A percentile compares a stretch with the other conserved stretches of the same genome.
Conservation (phyloP, 371 early-diverging fungal genomes). For the Sporodiniella umbellata region DNA sequence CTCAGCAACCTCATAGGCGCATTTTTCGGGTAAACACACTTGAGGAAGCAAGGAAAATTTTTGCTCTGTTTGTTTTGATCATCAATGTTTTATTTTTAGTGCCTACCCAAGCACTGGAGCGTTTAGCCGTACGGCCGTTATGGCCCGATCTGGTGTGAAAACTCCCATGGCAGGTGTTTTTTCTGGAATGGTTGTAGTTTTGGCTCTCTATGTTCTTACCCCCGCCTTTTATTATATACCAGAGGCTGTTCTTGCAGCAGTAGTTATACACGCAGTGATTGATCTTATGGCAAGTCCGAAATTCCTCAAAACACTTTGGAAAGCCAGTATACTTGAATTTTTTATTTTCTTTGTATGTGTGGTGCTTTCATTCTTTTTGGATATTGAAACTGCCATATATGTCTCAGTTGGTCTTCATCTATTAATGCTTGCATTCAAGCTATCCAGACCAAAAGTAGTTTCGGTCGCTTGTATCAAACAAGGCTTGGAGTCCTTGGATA, state of each 20-base stretch:
- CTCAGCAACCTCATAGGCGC: slow-evolving; percentile 73
- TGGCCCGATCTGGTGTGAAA: slow-evolving; percentile 72
- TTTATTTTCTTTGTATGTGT: slow-evolving; percentile 48
- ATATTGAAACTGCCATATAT: slow-evolving; percentile 65
- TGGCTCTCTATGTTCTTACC: slow-evolving; percentile 78
- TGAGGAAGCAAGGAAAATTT: neutral
- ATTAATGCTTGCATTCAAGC: slow-evolving; percentile 51
- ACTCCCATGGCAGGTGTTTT: slow-evolving; percentile 81
- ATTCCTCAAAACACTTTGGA: slow-evolving; percentile 27
- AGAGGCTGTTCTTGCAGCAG: slow-evolving; percentile 69
- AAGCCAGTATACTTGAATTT: slow-evolving; percentile 47
- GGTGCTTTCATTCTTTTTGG: slow-evolving; percentile 57
- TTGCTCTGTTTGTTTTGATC: neutral
- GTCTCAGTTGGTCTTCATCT: slow-evolving; percentile 54
- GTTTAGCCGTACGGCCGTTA: slow-evolving; percentile 86
- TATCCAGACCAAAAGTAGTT: slow-evolving; percentile 56
- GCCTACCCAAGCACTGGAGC: slow-evolving; percentile 87
- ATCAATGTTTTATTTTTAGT: too few species aligned
- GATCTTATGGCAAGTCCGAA: slow-evolving; percentile 45
- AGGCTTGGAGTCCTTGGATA: too few species aligned
- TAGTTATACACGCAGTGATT: slow-evolving; percentile 73
- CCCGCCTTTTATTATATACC: slow-evolving; percentile 88
- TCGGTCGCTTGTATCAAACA: slow-evolving; percentile 22
- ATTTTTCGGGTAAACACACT: slow-evolving; percentile 66
- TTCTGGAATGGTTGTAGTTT: slow-evolving; percentile 68